Evolutionary conservation across 2,329 filamentous ascomycete species (phyloP), one percentile per base, ranked within the genome.

Genomic region (Neospermospora avenae): DNA sequence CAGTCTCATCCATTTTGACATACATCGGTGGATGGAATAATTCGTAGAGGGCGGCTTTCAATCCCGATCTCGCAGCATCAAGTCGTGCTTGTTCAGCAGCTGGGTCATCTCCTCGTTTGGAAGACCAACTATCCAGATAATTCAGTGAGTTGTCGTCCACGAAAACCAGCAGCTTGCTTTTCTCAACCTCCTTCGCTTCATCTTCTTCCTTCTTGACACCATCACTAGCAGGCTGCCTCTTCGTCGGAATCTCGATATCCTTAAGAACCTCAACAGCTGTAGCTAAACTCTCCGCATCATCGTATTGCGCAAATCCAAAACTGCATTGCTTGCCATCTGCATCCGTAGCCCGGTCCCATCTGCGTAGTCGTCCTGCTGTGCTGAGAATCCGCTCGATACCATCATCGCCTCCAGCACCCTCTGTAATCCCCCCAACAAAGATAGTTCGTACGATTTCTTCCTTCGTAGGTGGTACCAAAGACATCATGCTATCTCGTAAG

Each of bases 281-380:
- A 73, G 88, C 86, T 67, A 99, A 80, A 66, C 92, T 93, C 74
- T 96, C 90, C 24, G 88, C 86, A 74, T 98, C 93, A 64, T 96
- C 93, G 74, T 90, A 99, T 75, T 97, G 90, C 61, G 93, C 95
- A 76, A 99, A 98, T 14, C 93, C 95, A 78, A 98, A 98, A 64
- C 87, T 88, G 75, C 88, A 87, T 58, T 87, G 86, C 76, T 93
- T 95, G 66, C 89, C 85, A 66, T 91, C 87, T n/a, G 78, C 52
- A 41, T 88, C 86, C 73, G 90, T 86, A 35, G 86, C 88, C 62
- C 91, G 81, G 64, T 93, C 92, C 92, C 93, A 99, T 69, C 91
- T 87, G 65, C 89, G 85, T 63, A 99, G 76, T 71, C 82, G 86
- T 42, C 93, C 93, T 0, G 89, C 89, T n/a, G 87, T 83, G 48